Conservation (phyloP, 176 grass and related monocot species). For the Carex littledalei region DNA sequence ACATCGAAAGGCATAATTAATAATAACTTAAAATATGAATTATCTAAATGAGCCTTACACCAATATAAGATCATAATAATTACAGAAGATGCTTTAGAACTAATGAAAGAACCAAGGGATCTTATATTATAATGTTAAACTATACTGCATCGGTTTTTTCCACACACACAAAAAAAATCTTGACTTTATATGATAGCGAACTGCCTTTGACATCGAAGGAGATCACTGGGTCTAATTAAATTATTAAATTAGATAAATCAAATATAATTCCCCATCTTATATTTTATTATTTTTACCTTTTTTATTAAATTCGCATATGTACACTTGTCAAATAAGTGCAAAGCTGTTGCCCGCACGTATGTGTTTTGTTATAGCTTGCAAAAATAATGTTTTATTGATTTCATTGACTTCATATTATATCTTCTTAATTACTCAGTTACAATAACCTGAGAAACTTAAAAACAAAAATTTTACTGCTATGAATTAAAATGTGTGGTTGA, state of each 20-base stretch:
- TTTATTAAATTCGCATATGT: background rate
- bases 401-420: background rate
- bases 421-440: background rate
- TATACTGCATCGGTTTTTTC: background rate
- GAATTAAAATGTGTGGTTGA: too few species aligned
- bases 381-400: background rate
- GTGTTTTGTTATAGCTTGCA: slow-evolving; percentile 17
- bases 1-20: too few species aligned
- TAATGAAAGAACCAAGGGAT: background rate
- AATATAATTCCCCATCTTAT: background rate
- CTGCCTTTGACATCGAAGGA: background rate
- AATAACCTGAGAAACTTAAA: background rate
- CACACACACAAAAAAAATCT: background rate
- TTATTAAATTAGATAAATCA: background rate
- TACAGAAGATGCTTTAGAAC: background rate
- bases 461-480: too few species aligned
- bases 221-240: background rate
- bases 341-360: slow-evolving; percentile 4
- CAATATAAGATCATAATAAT: too few species aligned
- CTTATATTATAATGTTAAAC: slow-evolving; percentile 4
- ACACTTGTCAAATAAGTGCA: slow-evolving; percentile 15
- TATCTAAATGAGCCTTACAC: too few species aligned
- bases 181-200: slow-evolving; percentile 8
- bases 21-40: too few species aligned
- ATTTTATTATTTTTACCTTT: background rate